Base-by-base conservation (phyloP, 163 green algal species). In the Chlamydomonas reinhardtii region DNA sequence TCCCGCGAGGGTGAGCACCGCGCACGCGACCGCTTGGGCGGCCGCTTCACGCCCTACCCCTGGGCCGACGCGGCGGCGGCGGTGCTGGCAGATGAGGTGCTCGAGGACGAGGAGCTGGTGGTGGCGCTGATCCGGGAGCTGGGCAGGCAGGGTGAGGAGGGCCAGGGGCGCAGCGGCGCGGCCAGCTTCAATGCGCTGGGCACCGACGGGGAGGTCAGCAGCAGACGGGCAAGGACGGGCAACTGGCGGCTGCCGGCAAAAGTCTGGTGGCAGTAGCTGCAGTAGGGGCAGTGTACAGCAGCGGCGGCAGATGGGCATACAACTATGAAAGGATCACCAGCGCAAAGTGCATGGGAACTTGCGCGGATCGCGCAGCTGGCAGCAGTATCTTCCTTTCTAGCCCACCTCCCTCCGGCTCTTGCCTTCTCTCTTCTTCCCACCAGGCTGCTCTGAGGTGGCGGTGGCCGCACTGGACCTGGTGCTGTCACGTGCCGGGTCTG, bases 401-500 rank as follows among this genome's bases (percentile, higher is more conserved):
- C 43, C 8, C 43, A 16, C 43, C 8, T 54, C 8, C 43, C 43
- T 54, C 43, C 43, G 43, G 43, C 43, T 54, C 8, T 11, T 54
- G 19, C 56, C n/a, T n/a, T n/a, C n/a, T n/a, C n/a, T n/a, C 64
- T 15, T 2, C 64, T 25, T 4, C 24, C 19, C 61, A 27, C 43
- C 43, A 85, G 77, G 80, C 70, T 80, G 70, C 56, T 86, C 70
- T 2, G 80, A 86, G 69, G 66, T 79, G 52, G 80, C 80, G 17
- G 35, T 86, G 69, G 70, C 70, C 16, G 80, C 80, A 1, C 69
- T 86, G 52, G 80, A 86, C 34, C 80, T 86, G 80, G 66, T 79
- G 27, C 37, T 86, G 69, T 11, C 69, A 25, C 80, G 80, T 5
- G 80, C 70, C 15, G 52, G 54, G 2, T 69, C 69, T 12, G 20